A percentile compares a stretch with the other conserved stretches of the same genome.
phyloP scores from a whole-genome alignment of 495 filamentous ascomycete species.

The Hypomontagnella monticulosa region DNA sequence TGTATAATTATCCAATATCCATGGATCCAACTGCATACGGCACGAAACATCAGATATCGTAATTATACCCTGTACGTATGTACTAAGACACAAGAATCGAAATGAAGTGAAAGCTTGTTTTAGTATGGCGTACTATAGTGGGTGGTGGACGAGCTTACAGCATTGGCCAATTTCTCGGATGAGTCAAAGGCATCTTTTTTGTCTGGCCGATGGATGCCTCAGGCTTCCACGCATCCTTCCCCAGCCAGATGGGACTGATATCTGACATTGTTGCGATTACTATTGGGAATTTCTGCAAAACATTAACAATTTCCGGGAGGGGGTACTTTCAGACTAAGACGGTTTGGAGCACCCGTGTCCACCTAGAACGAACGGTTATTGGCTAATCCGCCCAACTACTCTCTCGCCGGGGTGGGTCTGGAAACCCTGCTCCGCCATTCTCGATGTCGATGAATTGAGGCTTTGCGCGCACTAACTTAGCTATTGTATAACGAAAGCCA shows the following conservation, averaged over 20 bases:
- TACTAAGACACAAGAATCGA: no score
- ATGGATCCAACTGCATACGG: no score
- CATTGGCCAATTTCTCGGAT: conserved; percentile 35
- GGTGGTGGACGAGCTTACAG: background rate
- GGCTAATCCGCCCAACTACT: conserved; percentile 14
- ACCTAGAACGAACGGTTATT: conserved; percentile 13
- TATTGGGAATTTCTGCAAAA: background rate
- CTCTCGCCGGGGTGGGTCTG: conserved; percentile 39
- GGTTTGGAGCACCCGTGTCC: background rate
- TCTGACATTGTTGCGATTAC: conserved; percentile 12
- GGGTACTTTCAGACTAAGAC: conserved; percentile 18
- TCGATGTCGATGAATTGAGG: conserved; percentile 36
- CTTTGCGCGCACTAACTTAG: conserved; percentile 44
- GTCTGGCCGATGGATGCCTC: conserved; percentile 40
- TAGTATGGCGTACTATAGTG: background rate
- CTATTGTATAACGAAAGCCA: conserved; percentile 35
- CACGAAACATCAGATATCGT: no score
- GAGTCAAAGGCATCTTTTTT: conserved; percentile 36
- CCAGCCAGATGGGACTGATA: conserved; percentile 7
- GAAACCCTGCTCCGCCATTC: conserved; percentile 44
- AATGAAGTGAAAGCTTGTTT: no score
- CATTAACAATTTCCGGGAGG: conserved; percentile 12
- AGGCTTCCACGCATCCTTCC: conserved; percentile 26
- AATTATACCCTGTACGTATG: no score
- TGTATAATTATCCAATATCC: no score